Evolutionary conservation across 495 filamentous ascomycete species (phyloP).

Genomic region (Xylaria acuta): DNA sequence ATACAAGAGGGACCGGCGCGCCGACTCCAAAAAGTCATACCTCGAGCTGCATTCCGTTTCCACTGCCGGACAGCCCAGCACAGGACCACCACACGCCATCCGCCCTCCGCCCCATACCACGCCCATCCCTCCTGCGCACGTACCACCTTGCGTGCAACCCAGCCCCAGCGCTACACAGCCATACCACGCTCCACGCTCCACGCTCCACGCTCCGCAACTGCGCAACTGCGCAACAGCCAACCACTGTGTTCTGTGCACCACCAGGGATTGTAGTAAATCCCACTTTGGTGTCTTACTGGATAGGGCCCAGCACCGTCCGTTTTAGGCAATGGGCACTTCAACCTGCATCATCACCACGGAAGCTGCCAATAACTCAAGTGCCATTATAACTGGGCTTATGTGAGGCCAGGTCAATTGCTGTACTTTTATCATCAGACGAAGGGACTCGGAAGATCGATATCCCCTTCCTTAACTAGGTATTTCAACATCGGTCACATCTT

Average conservation of each 20-base stretch:
- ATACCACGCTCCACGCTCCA: neutral
- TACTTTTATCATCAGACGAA: neutral
- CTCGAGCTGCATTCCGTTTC: slow-evolving; percentile 32
- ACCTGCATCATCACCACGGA: slow-evolving; percentile 19
- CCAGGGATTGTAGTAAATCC: neutral
- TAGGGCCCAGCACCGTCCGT: slow-evolving; percentile 17
- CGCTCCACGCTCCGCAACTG: neutral
- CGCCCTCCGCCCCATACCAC: slow-evolving; percentile 1
- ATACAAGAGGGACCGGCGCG: slow-evolving; percentile 33
- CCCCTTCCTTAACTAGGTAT: neutral
- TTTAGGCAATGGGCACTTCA: slow-evolving; percentile 28
- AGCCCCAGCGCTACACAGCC: neutral
- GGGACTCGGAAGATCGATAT: neutral
- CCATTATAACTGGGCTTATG: neutral
- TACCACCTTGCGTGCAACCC: slow-evolving; percentile 23
- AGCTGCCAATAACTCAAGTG: slow-evolving; percentile 2
- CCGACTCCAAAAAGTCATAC: slow-evolving; percentile 32
- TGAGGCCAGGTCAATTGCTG: neutral
- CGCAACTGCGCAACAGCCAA: neutral
- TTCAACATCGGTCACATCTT: neutral
- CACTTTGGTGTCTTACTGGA: slow-evolving; percentile 15
- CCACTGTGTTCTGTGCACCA: neutral
- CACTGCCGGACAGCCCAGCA: slow-evolving; percentile 24
- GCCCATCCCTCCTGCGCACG: slow-evolving; percentile 20
- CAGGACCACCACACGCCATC: slow-evolving; percentile 3